Conservation (phyloP, 805 yeast species). For the Hanseniaspora occidentalis region DNA sequence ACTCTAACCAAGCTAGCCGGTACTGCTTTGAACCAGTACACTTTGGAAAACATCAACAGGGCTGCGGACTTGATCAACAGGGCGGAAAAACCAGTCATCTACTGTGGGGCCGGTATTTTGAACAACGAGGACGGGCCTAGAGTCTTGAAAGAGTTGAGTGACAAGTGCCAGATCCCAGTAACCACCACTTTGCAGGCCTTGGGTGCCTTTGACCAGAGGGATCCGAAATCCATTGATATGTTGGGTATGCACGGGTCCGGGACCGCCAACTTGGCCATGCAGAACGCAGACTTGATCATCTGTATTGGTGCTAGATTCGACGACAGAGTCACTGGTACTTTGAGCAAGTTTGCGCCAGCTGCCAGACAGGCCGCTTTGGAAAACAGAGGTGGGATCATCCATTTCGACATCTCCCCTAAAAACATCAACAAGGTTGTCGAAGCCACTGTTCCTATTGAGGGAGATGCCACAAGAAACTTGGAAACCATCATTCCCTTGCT, state of each 20-base stretch:
- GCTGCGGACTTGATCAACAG: constrained; percentile 68
- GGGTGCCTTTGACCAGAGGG: constrained; percentile 89
- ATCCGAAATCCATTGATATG: constrained; percentile 86
- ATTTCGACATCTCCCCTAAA: constrained; percentile 92
- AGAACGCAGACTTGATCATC: constrained; percentile 81
- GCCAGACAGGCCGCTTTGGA: constrained; percentile 84
- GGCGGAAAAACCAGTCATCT: constrained; percentile 80
- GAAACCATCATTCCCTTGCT: constrained; percentile 61
- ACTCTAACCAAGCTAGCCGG: constrained; percentile 61
- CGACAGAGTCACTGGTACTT: constrained; percentile 90
- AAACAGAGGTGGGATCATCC: constrained; percentile 89
- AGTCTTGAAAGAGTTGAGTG: constrained; percentile 70
- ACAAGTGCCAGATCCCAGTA: constrained; percentile 86
- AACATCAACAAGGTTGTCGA: constrained; percentile 95
- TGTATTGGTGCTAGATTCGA: constrained; percentile 97
- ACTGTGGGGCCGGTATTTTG: constrained; percentile 86
- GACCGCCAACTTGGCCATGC: constrained; percentile 89
- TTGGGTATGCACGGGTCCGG: constrained; percentile 98
- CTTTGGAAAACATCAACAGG: constrained; percentile 57
- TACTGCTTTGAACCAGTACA: constrained; percentile 60
- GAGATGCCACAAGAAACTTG: constrained; percentile 80
- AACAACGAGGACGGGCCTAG: constrained; percentile 71
- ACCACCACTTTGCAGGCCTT: constrained; percentile 91
- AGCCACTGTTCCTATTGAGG: constrained; percentile 94
- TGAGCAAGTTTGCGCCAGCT: constrained; percentile 83